phyloP scores from a whole-genome alignment of 169 alveolate species.

The Cryptosporidium felis region DNA sequence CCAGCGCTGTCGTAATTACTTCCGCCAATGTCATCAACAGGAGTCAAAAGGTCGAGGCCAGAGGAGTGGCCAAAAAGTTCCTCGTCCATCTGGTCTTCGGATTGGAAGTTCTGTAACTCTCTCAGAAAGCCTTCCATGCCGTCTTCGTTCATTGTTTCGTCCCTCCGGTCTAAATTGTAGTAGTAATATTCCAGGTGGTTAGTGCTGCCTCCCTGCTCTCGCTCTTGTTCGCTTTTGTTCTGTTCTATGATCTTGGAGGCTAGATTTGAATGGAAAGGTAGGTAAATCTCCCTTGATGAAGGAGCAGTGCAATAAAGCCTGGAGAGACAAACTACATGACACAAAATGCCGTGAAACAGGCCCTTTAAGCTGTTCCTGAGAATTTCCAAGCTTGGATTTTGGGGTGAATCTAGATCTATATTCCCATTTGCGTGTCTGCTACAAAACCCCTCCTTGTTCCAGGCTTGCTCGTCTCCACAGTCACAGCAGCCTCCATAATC shows the following conservation, averaged over 20 bases:
- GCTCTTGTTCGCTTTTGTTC: neutral
- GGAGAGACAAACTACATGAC: conserved; percentile 45
- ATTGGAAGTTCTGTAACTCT: no score
- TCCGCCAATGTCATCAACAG: no score
- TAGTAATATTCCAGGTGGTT: neutral
- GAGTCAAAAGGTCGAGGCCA: no score
- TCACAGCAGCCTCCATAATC: conserved; percentile 78
- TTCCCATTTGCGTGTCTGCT: conserved; percentile 22
- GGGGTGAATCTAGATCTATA: neutral
- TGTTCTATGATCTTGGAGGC: conserved; percentile 1
- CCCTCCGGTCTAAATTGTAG: no score
- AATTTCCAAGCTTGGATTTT: neutral
- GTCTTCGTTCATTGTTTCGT: no score
- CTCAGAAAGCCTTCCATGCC: no score
- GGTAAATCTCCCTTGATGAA: conserved; percentile 14
- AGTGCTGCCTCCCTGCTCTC: neutral
- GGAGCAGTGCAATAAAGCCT: conserved; percentile 37
- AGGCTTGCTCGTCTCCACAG: conserved; percentile 76
- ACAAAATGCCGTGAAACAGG: conserved; percentile 22
- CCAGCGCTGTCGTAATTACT: no score
- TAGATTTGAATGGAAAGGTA: conserved; percentile 50
- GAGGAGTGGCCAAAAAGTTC: no score
- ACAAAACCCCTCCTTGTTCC: conserved; percentile 74
- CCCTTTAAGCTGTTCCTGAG: neutral
- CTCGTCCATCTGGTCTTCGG: no score